Conservation (phyloP, 805 yeast genomes). For the Candida michaelii region DNA sequence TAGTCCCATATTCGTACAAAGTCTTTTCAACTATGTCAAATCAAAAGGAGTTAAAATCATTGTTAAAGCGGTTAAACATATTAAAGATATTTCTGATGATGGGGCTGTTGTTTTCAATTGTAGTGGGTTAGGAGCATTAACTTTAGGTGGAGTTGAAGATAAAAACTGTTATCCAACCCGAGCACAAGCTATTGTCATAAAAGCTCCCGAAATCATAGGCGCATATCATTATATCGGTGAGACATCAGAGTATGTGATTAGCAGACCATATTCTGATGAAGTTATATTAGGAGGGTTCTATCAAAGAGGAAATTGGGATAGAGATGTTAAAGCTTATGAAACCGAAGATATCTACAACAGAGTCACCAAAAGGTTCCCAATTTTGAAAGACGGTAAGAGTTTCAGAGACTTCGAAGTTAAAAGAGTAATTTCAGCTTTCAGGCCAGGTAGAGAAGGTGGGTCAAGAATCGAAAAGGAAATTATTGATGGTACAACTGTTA, state of each 20-base stretch:
- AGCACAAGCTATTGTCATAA: conserved; percentile 76
- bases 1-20: conserved; percentile 59
- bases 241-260: conserved; percentile 67
- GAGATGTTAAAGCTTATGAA: conserved; percentile 56
- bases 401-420: conserved; percentile 47
- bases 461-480: conserved; percentile 62
- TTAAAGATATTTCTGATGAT: conserved; percentile 24
- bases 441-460: conserved; percentile 82
- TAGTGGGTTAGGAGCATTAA: conserved; percentile 69
- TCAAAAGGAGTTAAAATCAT: conserved; percentile 50
- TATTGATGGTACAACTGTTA: conserved; percentile 25
- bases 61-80: conserved; percentile 30
- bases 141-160: conserved; percentile 67
- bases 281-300: conserved; percentile 74
- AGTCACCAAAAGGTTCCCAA: conserved; percentile 52
- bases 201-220: conserved; percentile 60
- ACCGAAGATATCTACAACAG: conserved; percentile 62
- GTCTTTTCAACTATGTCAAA: conserved; percentile 45
- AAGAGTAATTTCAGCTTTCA: conserved; percentile 68
- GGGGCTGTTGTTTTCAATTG: conserved; percentile 63
- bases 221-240: conserved; percentile 9
- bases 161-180: conserved; percentile 64
- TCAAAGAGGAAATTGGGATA: conserved; percentile 63
- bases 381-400: conserved; percentile 37
- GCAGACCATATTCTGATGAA: conserved; percentile 65